These are phyloP conservation scores for Coccinonectria pachysandricola DNA, from an alignment of 2,329 filamentous ascomycete genomes.

Conservation along the genomic window DNA sequence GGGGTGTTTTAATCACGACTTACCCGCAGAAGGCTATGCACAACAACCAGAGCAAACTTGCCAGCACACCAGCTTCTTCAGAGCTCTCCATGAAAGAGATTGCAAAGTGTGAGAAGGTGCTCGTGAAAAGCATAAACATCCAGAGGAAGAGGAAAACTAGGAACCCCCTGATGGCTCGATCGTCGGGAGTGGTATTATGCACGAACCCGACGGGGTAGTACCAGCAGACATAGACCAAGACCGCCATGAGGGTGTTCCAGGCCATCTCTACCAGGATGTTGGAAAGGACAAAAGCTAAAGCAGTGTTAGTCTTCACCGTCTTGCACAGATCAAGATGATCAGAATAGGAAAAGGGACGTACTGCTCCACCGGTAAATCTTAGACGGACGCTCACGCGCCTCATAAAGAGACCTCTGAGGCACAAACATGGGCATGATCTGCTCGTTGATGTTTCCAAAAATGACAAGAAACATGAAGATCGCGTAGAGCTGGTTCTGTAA, in stretches of 20 bases:
- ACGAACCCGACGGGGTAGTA: slow-evolving; percentile 58
- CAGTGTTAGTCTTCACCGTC: neutral
- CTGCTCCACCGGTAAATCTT: slow-evolving; percentile 38
- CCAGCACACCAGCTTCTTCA: slow-evolving; percentile 52
- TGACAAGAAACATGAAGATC: slow-evolving; percentile 55
- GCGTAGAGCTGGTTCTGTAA: slow-evolving; percentile 57
- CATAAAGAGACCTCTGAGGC: slow-evolving; percentile 53
- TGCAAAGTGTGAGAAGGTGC: slow-evolving; percentile 52
- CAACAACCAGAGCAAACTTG: slow-evolving; percentile 50
- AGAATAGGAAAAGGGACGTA: slow-evolving; percentile 1
- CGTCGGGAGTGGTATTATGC: slow-evolving; percentile 41
- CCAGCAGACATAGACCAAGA: slow-evolving; percentile 52
- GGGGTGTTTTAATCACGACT: slow-evolving; percentile 33
- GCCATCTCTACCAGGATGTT: slow-evolving; percentile 52
- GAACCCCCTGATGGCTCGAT: slow-evolving; percentile 33
- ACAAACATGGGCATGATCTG: slow-evolving; percentile 60
- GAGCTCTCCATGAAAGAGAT: slow-evolving; percentile 51
- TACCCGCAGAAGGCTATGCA: slow-evolving; percentile 46
- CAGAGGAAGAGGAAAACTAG: slow-evolving; percentile 53
- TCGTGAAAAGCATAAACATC: slow-evolving; percentile 52
- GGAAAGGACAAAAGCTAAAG: slow-evolving; percentile 41
- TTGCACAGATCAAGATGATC: too few species aligned
- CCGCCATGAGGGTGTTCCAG: slow-evolving; percentile 49
- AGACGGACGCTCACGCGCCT: slow-evolving; percentile 54
- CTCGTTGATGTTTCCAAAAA: slow-evolving; percentile 47